A percentile compares a stretch with the other conserved stretches of the same genome.
Evolutionary conservation across 1,284 basidiomycete genomes (phyloP).

Genomic region (Tilletia setariae): DNA sequence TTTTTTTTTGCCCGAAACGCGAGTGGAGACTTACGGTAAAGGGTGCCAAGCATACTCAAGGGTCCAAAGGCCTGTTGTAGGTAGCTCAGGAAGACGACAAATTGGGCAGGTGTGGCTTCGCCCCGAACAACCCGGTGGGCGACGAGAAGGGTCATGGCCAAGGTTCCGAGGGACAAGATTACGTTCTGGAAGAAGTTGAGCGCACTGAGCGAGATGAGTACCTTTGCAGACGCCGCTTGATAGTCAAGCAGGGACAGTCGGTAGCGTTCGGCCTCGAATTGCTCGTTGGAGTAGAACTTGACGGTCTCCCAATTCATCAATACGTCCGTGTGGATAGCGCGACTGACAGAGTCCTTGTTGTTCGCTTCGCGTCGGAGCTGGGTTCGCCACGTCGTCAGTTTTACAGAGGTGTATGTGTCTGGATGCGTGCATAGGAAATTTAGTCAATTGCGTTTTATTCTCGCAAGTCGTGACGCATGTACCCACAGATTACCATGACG

Average conservation of each 20-base stretch:
- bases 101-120: constrained; percentile 58
- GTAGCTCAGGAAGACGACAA: constrained; percentile 76
- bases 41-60: constrained; percentile 43
- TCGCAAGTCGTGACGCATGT: too few relatives aligned
- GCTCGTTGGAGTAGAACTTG: constrained; percentile 78
- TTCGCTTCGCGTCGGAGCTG: constrained; percentile 59
- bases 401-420: constrained; percentile 67
- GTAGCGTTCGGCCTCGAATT: constrained; percentile 73
- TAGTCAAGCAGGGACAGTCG: constrained; percentile 71
- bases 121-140: constrained; percentile 35
- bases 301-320: constrained; percentile 54
- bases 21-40: constrained; percentile 33
- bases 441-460: constrained; percentile 20
- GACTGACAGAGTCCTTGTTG: constrained; percentile 44
- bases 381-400: constrained; percentile 69
- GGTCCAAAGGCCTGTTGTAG: constrained; percentile 65
- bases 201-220: constrained; percentile 55
- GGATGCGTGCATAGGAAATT: constrained; percentile 60
- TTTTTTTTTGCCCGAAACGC: background rate
- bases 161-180: constrained; percentile 46
- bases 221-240: constrained; percentile 70
- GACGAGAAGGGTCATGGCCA: constrained; percentile 38
- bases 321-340: constrained; percentile 46
- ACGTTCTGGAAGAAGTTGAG: constrained; percentile 49
- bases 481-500: constrained; percentile 66